A percentile compares a stretch with the other conserved stretches of the same genome.
phyloP scores from a whole-genome alignment of 2,329 filamentous ascomycete species.

The Clarireedia monteithiana region DNA sequence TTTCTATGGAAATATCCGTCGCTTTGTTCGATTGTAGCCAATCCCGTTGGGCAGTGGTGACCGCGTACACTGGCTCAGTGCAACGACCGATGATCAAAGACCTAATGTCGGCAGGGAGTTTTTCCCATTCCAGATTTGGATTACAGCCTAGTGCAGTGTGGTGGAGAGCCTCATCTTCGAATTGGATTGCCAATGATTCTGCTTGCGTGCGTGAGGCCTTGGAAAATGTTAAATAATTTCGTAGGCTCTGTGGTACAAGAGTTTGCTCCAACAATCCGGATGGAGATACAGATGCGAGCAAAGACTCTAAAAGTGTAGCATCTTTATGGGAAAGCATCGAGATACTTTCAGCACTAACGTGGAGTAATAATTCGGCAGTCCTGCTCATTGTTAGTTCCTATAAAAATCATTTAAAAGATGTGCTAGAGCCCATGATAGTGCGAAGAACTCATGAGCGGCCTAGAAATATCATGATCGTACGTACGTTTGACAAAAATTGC shows the following conservation, averaged over 20 bases:
- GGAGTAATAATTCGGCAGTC: slow-evolving; percentile 4
- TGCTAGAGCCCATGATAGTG: too few relatives aligned
- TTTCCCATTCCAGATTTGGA: slow-evolving; percentile 43
- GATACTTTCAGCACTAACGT: slow-evolving; percentile 4
- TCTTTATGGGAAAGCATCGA: neutral
- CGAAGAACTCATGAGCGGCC: neutral
- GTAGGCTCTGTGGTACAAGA: slow-evolving; percentile 1
- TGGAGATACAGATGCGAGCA: slow-evolving; percentile 4
- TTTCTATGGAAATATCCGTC: slow-evolving; percentile 13
- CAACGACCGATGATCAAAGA: slow-evolving; percentile 39
- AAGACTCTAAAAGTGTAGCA: slow-evolving; percentile 1
- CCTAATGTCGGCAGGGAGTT: slow-evolving; percentile 38
- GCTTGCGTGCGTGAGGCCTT: neutral
- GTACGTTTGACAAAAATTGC: slow-evolving; percentile 20
- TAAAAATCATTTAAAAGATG: neutral
- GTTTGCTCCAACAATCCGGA: slow-evolving; percentile 5
- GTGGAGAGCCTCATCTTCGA: slow-evolving; percentile 33
- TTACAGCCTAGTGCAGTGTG: slow-evolving; percentile 42
- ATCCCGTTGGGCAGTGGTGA: slow-evolving; percentile 17
- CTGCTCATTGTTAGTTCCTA: neutral
- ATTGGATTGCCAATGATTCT: neutral
- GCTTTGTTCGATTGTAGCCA: slow-evolving; percentile 19
- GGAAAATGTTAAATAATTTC: slow-evolving; percentile 2
- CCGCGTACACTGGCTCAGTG: slow-evolving; percentile 30
- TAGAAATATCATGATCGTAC: neutral